Conservation (phyloP, 2,329 filamentous ascomycete genomes). For the Thelonectria blattea region DNA sequence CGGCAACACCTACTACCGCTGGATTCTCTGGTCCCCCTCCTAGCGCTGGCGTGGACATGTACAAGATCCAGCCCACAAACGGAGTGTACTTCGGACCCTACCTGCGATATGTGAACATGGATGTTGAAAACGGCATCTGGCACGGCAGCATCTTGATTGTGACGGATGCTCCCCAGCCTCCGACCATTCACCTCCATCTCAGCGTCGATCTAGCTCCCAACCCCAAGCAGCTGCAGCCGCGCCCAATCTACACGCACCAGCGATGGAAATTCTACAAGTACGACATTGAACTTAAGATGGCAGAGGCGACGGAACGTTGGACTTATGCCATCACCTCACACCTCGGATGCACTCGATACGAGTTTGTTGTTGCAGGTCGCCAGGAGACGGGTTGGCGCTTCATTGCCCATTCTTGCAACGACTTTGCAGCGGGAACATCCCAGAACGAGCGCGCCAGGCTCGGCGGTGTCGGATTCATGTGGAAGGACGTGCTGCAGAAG, state of each 20-base stretch:
- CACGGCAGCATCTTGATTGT: slow-evolving; percentile 92
- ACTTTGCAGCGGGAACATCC: slow-evolving; percentile 88
- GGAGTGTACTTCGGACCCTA: slow-evolving; percentile 98
- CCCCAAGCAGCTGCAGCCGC: slow-evolving; percentile 82
- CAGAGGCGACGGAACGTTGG: slow-evolving; percentile 85
- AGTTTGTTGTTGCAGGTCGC: slow-evolving; percentile 91
- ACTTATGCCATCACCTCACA: slow-evolving; percentile 98
- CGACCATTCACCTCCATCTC: slow-evolving; percentile 93
- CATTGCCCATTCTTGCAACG: slow-evolving; percentile 93
- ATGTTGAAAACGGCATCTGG: slow-evolving; percentile 89
- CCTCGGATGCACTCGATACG: slow-evolving; percentile 95
- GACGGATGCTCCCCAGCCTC: slow-evolving; percentile 88
- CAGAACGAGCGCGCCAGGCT: slow-evolving; percentile 84
- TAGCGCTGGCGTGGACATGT: slow-evolving; percentile 88
- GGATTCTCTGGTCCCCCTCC: slow-evolving; percentile 91
- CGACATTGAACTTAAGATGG: slow-evolving; percentile 88
- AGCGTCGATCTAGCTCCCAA: slow-evolving; percentile 92
- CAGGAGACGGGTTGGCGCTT: slow-evolving; percentile 94
- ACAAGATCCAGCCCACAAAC: slow-evolving; percentile 91
- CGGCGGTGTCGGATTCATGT: slow-evolving; percentile 93
- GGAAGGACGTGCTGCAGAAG: slow-evolving; percentile 98
- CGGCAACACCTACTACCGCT: slow-evolving; percentile 75
- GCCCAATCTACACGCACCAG: slow-evolving; percentile 86
- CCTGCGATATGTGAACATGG: slow-evolving; percentile 95
- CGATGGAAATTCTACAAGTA: slow-evolving; percentile 97